phyloP scores from a whole-genome alignment of 345 rosid species.

The Aquilaria malaccensis region DNA sequence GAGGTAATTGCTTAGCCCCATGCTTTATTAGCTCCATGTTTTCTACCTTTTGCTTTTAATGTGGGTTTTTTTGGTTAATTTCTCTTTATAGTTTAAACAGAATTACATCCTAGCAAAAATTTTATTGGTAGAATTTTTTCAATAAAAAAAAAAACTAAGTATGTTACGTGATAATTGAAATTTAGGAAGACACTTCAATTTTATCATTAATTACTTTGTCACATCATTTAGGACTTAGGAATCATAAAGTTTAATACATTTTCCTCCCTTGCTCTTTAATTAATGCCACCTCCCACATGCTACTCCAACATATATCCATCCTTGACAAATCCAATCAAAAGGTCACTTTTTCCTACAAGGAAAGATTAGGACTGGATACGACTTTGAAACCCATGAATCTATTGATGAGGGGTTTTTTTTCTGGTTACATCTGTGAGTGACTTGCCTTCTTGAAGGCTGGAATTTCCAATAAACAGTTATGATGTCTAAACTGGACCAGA shows the following conservation, averaged over 20 bases:
- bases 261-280: constrained; percentile 19
- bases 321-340: constrained; percentile 33
- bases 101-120: no score
- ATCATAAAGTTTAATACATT: background rate
- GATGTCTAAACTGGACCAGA: no score
- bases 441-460: no score
- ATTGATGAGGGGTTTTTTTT: constrained; percentile 21
- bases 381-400: constrained; percentile 35
- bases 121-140: no score
- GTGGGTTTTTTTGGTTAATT: no score
- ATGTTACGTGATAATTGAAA: background rate
- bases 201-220: background rate
- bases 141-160: no score
- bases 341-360: constrained; percentile 13
- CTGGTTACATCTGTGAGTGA: background rate
- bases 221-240: background rate
- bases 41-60: no score
- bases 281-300: constrained; percentile 3
- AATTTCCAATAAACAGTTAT: no score
- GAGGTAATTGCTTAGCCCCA: no score
- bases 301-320: background rate
- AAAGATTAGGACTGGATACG: constrained; percentile 21
- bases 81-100: no score
- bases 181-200: background rate
- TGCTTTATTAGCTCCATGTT: no score